Base-by-base conservation (phyloP, 2,329 filamentous ascomycete genomes). In the Fusarium humuli region DNA sequence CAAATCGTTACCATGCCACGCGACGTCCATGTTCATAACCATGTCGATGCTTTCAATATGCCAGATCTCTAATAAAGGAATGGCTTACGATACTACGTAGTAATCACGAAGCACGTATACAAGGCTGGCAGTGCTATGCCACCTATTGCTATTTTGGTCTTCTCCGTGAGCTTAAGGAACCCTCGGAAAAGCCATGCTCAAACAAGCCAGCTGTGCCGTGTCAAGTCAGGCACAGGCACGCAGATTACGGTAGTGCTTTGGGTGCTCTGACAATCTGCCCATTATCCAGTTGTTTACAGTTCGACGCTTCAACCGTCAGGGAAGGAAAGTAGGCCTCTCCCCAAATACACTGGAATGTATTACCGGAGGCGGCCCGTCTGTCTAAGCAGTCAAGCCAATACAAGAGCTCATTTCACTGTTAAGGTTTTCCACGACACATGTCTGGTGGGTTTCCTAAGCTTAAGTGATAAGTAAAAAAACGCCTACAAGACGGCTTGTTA, bases 81-180 rank as follows among this genome's bases (percentile, higher is more conserved):
- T 47, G 45, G 34, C 34, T 29, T 27, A 29, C 44, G 5, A 20
- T 27, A 30, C 46, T 57, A 29, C 25, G 40, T 45, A 29, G 32
- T 46, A 10, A n/a, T n/a, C 45, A 20, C 29, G 13, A 30, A 9
- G 13, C 69, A 37, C 34, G 18, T 37, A 37, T 57, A 37, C 45
- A 61, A 53, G 57, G 53, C 52, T 67, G 49, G 34, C 30, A 56
- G n/a, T 23, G 16, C 44, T 40, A 37, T 37, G 34, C 34, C n/a
- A n/a, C 18, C 9, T 37, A 52, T 46, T 69, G 44, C 71, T 73
- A 73, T 73, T 73, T 71, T 66, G 44, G 69, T 71, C 48, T 12
- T 30, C 44, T 53, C 41, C 42, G 34, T 27, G 12, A 7, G 29
- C 44, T 42, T 14, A 40, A 42, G 29, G 54, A 66, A 29, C 37